Evolutionary conservation across 306 rosid genomes (phyloP), one percentile per base, ranked within the genome.

Genomic region (Glycine soja): DNA sequence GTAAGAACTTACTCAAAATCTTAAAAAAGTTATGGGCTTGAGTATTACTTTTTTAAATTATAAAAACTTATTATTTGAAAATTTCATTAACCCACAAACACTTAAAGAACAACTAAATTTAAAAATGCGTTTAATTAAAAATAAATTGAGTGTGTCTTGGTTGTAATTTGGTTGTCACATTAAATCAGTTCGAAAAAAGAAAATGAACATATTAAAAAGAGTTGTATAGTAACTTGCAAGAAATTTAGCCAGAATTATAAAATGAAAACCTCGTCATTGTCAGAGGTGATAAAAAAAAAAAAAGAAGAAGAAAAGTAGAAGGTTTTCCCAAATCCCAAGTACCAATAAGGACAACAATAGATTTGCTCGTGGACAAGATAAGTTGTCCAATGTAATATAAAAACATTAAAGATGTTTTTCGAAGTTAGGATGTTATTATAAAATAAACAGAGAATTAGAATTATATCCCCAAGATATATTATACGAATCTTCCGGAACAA

Each of bases 351-450:
- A 70, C 86, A 71, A 82, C 42, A 52, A n/a, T 40, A 18, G 47
- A 80, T 56, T 75, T 48, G 68, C 36, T 38, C 2, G 68, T 69
- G 62, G 77, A 65, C 83, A 61, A 64, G 11, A 24, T 7, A 45
- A 24, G 80, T 45, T 19, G 51, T 71, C 64, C 30, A 67, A 75
- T 53, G 65, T 19, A 56, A 68, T 82, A 75, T 75, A 46, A 65
- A 57, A 82, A 50, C 19, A 43, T 50, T 50, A 68, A 79, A 65
- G 45, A n/a, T 62, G 14, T 45, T 58, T 53, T 65, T 19, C 8
- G 70, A 78, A 13, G 76, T 65, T 78, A 50, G 72, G 74, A 84
- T 81, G 61, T 65, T 42, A 42, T 46, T 48, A 71, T 32, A 51
- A 38, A 51, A 45, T 40, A 52, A 46, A 42, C 18, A 15, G 13